Base-by-base conservation (phyloP, 352 stramenopile genomes). In the Phytophthora idaei region DNA sequence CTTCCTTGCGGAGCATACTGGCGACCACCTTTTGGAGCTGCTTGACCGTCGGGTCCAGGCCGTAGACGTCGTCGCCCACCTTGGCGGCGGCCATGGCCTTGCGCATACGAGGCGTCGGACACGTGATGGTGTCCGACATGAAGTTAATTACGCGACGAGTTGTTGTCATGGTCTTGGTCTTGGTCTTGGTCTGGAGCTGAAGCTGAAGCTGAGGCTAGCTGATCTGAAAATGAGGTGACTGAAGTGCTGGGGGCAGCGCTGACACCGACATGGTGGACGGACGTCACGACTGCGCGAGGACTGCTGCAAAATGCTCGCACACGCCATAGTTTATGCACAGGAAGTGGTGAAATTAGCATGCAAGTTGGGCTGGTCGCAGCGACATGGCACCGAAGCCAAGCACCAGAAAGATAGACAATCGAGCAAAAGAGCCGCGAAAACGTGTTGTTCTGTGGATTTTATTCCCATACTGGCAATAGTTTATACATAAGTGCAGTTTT, bases 81-180 rank as follows among this genome's bases (percentile, higher is more conserved):
- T 79, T 62, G 27, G 95, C 92, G 14, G 73, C 61, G 0, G 90
- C 78, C 72, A 98, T 98, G 12, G 83, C 76, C 52, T 93, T 78
- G 12, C 97, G 81, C 97, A 99, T 99, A 60, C 78, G 80, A 27
- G 70, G 53, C 29, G 90, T 97, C 32, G 97, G 97, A 70, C 88
- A 82, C 15, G 97, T 99, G 21, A 99, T 91, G 37, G 97, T 99
- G 81, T 99, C 97, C 60, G 87, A 98, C 50, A 98, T 82, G 57
- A 99, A 83, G 83, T 99, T 98, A 41, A 98, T 76, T 34, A 77
- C 67, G 27, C 46, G 56, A 67, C 61, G 71, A 54, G 71, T 57
- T 28, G 67, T 67, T 27, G 48, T 61, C 60, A 66, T 69, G 48
- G 34, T 65, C 34, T 57, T 62, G 53, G 34, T 65, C 34, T 57